A percentile compares a stretch with the other conserved stretches of the same genome.
Conservation (phyloP, 2,329 filamentous ascomycete species). For the Fusarium marasasianum region DNA sequence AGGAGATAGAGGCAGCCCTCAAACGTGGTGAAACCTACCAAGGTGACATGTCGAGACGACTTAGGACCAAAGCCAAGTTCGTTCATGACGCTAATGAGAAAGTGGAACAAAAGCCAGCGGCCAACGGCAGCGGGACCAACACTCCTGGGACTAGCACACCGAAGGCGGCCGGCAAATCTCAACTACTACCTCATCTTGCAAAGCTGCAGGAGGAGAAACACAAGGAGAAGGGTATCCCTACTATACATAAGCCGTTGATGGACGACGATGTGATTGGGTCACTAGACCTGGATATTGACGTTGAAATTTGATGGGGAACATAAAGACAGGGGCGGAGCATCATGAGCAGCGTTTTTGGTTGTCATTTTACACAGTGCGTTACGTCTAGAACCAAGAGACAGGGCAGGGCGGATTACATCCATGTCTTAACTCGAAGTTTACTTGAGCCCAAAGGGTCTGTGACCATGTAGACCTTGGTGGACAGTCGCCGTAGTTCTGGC, state of each 20-base stretch:
- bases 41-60: slow-evolving; percentile 68
- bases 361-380: background rate
- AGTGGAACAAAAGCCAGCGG: slow-evolving; percentile 57
- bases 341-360: slow-evolving; percentile 12
- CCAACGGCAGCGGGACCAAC: slow-evolving; percentile 59
- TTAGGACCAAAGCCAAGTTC: slow-evolving; percentile 74
- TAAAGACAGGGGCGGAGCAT: background rate
- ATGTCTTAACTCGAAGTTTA: background rate
- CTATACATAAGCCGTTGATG: slow-evolving; percentile 81
- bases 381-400: slow-evolving; percentile 16
- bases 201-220: slow-evolving; percentile 64
- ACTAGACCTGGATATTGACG: slow-evolving; percentile 90
- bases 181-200: slow-evolving; percentile 61
- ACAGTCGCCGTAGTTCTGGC: background rate
- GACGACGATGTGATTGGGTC: slow-evolving; percentile 93
- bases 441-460: background rate
- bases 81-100: slow-evolving; percentile 69
- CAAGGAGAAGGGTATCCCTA: slow-evolving; percentile 67
- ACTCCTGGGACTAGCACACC: slow-evolving; percentile 65
- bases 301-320: slow-evolving; percentile 72
- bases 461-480: slow-evolving; percentile 16
- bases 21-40: slow-evolving; percentile 70
- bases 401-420: slow-evolving; percentile 12
- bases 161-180: slow-evolving; percentile 54
- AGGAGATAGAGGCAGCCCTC: slow-evolving; percentile 68